phyloP scores from a whole-genome alignment of 2,329 filamentous ascomycete genomes.

The Ophiostoma himal-ulmi region DNA sequence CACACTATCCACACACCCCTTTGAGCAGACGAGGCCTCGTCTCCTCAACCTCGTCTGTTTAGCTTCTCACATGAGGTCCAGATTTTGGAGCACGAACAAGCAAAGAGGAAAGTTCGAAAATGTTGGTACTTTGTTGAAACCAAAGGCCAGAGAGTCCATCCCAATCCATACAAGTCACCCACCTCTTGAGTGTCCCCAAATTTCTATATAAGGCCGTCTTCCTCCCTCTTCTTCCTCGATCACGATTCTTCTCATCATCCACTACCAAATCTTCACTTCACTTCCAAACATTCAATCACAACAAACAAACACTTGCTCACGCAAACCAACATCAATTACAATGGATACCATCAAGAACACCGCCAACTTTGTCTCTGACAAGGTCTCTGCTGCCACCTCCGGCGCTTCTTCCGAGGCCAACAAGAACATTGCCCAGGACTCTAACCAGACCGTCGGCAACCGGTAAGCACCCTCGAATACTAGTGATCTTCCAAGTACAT shows the following conservation, averaged over 20 bases:
- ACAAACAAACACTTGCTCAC: constrained; percentile 13
- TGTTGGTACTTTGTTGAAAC: neutral
- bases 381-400: constrained; percentile 42
- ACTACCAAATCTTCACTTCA: constrained; percentile 9
- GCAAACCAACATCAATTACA: constrained; percentile 28
- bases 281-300: constrained; percentile 9
- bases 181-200: neutral
- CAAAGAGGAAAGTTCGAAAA: neutral
- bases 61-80: neutral
- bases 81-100: neutral
- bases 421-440: constrained; percentile 54
- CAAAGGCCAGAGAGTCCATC: neutral
- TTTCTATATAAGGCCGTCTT: constrained; percentile 18
- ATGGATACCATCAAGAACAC: constrained; percentile 46
- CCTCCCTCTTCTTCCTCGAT: constrained; percentile 1
- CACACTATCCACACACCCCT: constrained; percentile 1
- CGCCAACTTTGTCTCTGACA: constrained; percentile 56
- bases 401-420: constrained; percentile 53
- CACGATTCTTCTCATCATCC: constrained; percentile 14
- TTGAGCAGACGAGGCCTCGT: neutral
- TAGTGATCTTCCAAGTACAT: neutral
- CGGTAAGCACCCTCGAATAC: constrained; percentile 40
- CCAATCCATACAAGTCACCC: neutral
- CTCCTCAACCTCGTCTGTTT: neutral
- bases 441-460: constrained; percentile 41